Evolutionary conservation across 441 rosid genomes (phyloP).

Genomic region (Croton laevigatus): DNA sequence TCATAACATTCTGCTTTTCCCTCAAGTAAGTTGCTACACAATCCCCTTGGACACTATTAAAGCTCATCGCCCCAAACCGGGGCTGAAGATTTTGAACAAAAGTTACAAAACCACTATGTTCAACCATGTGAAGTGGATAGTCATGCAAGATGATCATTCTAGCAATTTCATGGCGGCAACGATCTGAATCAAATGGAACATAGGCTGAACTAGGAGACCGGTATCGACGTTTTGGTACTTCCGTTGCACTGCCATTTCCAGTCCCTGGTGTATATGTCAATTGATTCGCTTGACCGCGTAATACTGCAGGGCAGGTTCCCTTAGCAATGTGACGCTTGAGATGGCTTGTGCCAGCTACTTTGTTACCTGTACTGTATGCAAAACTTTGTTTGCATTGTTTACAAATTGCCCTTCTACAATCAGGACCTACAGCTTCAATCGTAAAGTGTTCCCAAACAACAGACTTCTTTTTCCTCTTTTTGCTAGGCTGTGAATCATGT

Average conservation of each 20-base stretch:
- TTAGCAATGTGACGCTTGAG: conserved; percentile 80
- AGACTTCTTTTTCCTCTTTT: conserved; percentile 83
- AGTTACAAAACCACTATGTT: conserved; percentile 67
- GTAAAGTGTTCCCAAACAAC: conserved; percentile 92
- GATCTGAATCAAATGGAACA: conserved; percentile 67
- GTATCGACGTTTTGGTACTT: conserved; percentile 73
- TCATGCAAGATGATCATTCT: conserved; percentile 87
- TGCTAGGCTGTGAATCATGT: conserved; percentile 46
- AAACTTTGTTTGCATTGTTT: conserved; percentile 81
- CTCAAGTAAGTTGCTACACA: conserved; percentile 77
- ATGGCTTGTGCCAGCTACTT: conserved; percentile 93
- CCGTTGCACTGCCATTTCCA: conserved; percentile 36
- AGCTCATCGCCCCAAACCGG: conserved; percentile 54
- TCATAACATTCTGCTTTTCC: conserved; percentile 78
- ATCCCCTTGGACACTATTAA: conserved; percentile 83
- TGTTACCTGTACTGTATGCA: conserved; percentile 81
- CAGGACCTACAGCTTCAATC: conserved; percentile 58
- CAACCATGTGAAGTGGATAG: conserved; percentile 92
- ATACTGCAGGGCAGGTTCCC: conserved; percentile 69
- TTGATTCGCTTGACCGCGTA: conserved; percentile 46
- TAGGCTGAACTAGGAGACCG: conserved; percentile 43
- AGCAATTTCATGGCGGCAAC: conserved; percentile 71
- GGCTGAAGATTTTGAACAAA: conserved; percentile 85
- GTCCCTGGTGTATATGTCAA: conserved; percentile 30
- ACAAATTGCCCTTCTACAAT: conserved; percentile 68